These are phyloP conservation scores for Piromyces sp. DNA, from an alignment of 192 early-diverging fungal genomes.

Conservation along the genomic window DNA sequence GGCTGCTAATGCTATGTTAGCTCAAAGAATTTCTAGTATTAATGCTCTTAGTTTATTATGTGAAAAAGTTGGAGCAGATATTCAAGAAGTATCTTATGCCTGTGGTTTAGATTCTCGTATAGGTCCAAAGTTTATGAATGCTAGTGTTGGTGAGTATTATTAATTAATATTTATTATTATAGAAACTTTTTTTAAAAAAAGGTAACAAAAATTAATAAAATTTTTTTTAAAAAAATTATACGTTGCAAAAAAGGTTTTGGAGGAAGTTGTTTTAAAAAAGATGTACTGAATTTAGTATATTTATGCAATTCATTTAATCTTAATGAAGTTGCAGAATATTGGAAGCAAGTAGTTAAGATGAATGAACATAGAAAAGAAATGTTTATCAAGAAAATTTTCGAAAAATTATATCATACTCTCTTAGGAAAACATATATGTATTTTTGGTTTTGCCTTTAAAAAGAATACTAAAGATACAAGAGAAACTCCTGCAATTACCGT, in stretches of 20 bases:
- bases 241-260: slow-evolving; percentile 57
- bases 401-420: slow-evolving; percentile 58
- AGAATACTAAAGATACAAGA: slow-evolving; percentile 80
- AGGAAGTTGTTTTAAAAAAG: slow-evolving; percentile 90
- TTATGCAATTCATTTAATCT: slow-evolving; percentile 63
- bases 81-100: slow-evolving; percentile 77
- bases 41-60: slow-evolving; percentile 80
- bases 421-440: slow-evolving; percentile 60
- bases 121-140: slow-evolving; percentile 75
- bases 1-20: slow-evolving; percentile 86
- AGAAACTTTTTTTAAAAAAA: too few species aligned
- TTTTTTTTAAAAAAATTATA: too few species aligned
- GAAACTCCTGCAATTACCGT: slow-evolving; percentile 77
- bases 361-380: slow-evolving; percentile 82
- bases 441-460: slow-evolving; percentile 88
- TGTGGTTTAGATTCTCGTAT: slow-evolving; percentile 74
- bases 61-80: slow-evolving; percentile 78
- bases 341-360: slow-evolving; percentile 74
- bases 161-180: too few species aligned
- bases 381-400: slow-evolving; percentile 59
- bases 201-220: too few species aligned
- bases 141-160: slow-evolving; percentile 50
- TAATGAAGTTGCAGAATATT: slow-evolving; percentile 82
- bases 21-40: slow-evolving; percentile 82
- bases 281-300: slow-evolving; percentile 81